A percentile compares a stretch with the other conserved stretches of the same genome.
phyloP scores from a whole-genome alignment of 2,329 filamentous ascomycete genomes.

The Colletotrichum eremochloae region DNA sequence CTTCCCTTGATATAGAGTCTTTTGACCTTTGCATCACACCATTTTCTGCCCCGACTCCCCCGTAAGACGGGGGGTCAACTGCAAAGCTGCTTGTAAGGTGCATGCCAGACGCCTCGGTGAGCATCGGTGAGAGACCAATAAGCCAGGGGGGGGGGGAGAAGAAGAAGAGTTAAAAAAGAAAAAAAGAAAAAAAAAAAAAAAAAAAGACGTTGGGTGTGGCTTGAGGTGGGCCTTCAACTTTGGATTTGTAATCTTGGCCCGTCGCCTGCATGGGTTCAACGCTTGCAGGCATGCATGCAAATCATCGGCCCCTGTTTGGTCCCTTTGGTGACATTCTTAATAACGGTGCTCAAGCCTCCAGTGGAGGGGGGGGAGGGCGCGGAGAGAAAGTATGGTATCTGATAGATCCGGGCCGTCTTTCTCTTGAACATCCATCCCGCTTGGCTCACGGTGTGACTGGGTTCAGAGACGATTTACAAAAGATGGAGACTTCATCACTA shows the following conservation, averaged over 20 bases:
- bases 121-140: neutral
- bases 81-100: neutral
- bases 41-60: neutral
- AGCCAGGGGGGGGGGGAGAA: neutral
- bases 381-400: neutral
- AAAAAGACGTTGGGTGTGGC: neutral
- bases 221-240: neutral
- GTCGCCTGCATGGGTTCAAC: neutral
- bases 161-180: too few species aligned
- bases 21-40: neutral
- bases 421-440: neutral
- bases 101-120: neutral
- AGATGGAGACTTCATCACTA: constrained; percentile 49
- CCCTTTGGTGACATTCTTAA: neutral
- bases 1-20: neutral
- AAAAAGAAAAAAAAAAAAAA: neutral
- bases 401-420: neutral
- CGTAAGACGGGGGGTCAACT: neutral
- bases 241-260: constrained; percentile 18
- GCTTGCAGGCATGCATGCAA: neutral
- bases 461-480: neutral
- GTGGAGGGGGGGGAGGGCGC: neutral
- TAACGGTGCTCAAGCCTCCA: neutral
- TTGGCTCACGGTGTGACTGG: neutral
- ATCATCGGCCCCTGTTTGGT: neutral